A percentile compares a stretch with the other conserved stretches of the same genome.
Evolutionary conservation across 2,329 filamentous ascomycete species (phyloP).

Genomic region (Cladosporium colombiae): DNA sequence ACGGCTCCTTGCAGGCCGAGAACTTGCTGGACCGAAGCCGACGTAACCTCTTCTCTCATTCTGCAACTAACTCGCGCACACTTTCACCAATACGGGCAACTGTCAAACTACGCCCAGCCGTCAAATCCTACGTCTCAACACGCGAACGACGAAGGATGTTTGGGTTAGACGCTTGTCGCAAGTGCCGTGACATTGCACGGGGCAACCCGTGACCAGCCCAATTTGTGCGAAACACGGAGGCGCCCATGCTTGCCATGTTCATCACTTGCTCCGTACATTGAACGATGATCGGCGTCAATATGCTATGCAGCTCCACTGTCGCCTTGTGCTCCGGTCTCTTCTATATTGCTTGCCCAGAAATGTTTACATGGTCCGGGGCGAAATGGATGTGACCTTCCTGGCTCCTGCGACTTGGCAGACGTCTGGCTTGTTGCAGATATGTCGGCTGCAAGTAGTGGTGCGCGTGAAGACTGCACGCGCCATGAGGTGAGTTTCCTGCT

Average conservation of each 20-base stretch:
- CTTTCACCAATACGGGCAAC: constrained; percentile 3
- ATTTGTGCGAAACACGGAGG: constrained; percentile 16
- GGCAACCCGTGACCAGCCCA: background rate
- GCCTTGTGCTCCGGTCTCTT: background rate
- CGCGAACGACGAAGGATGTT: constrained; percentile 5
- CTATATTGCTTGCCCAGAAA: constrained; percentile 6
- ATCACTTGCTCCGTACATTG: background rate
- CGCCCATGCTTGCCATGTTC: background rate
- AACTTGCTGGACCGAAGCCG: background rate
- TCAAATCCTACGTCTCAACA: background rate
- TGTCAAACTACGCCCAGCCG: constrained; percentile 12
- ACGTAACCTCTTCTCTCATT: background rate
- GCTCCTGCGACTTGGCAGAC: constrained; percentile 2
- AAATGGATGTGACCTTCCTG: background rate
- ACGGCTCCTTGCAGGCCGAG: constrained; percentile 3
- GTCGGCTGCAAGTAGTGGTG: background rate
- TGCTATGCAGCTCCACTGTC: background rate
- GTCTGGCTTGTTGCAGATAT: background rate
- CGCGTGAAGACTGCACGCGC: constrained; percentile 3
- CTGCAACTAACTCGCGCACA: background rate
- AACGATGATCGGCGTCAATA: constrained; percentile 1
- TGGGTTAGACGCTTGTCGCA: constrained; percentile 3
- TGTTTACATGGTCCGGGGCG: background rate
- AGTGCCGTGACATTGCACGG: constrained; percentile 9
- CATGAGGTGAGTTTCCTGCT: background rate